A percentile compares a stretch with the other conserved stretches of the same genome.
Conservation (phyloP, 1,284 basidiomycete species). For the Athelia psychrophila region DNA sequence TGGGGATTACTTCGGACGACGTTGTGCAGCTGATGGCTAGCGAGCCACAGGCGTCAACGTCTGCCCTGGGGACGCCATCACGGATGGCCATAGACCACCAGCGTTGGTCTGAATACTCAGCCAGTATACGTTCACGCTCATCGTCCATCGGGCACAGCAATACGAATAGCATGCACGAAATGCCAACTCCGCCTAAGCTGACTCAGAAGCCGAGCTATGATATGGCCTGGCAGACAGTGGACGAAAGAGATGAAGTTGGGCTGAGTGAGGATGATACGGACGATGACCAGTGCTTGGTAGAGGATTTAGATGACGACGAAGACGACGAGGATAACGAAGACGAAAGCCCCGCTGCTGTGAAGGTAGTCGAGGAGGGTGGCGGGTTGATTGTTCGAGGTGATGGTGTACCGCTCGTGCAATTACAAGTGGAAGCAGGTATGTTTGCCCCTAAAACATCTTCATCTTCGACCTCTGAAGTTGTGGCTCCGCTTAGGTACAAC, state of each 20-base stretch:
- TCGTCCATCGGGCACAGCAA: conserved; percentile 58
- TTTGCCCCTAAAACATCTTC: neutral
- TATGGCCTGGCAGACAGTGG: conserved; percentile 67
- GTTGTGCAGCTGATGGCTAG: conserved; percentile 57
- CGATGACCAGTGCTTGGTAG: conserved; percentile 55
- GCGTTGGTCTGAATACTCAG: conserved; percentile 70
- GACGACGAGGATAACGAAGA: conserved; percentile 50
- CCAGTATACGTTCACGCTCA: conserved; percentile 60
- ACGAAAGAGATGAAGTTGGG: conserved; percentile 71
- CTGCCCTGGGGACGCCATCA: conserved; percentile 36
- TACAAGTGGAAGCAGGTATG: conserved; percentile 69
- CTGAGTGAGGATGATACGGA: conserved; percentile 69
- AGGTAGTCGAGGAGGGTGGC: conserved; percentile 78
- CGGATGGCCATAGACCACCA: conserved; percentile 50
- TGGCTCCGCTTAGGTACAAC: conserved; percentile 65
- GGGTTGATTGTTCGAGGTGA: conserved; percentile 76
- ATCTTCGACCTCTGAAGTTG: conserved; percentile 9
- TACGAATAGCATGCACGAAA: conserved; percentile 41
- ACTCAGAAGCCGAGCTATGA: conserved; percentile 70
- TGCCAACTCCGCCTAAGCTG: conserved; percentile 36
- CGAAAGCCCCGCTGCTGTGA: conserved; percentile 70
- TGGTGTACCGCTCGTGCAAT: conserved; percentile 53
- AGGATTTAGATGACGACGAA: conserved; percentile 48
- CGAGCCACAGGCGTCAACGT: conserved; percentile 44
- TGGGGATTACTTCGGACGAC: conserved; percentile 62